These are phyloP conservation scores for Echeveria elegans DNA, from an alignment of 164 flowering plant species.

Conservation along the genomic window DNA sequence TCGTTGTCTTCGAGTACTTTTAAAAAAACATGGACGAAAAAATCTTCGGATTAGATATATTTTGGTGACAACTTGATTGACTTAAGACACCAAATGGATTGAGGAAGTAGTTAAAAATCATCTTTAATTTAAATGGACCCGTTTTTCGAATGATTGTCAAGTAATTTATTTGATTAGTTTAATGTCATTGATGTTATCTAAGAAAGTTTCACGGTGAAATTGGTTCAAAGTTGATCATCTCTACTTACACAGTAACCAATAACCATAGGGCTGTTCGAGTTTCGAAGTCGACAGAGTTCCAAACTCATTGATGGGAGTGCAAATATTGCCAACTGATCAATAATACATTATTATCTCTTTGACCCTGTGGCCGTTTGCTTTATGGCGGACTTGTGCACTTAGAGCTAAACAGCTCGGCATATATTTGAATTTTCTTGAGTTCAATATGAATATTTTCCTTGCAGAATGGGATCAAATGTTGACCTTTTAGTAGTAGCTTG, in stretches of 20 bases:
- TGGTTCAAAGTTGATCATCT: not conserved
- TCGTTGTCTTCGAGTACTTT: not conserved
- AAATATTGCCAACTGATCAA: not conserved
- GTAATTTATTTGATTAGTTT: not conserved
- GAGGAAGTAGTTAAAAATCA: not conserved
- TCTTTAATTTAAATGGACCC: not conserved
- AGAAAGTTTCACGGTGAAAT: not conserved
- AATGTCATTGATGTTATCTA: no score
- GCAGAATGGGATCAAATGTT: not conserved
- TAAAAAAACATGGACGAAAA: not conserved
- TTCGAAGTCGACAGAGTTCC: not conserved
- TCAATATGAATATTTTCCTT: not conserved
- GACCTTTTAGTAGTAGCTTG: no score
- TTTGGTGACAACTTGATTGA: slow-evolving; percentile 1
- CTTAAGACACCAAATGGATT: not conserved
- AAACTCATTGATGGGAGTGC: not conserved
- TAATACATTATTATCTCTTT: not conserved
- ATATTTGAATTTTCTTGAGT: not conserved
- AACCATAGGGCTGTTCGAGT: not conserved
- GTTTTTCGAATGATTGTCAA: not conserved
- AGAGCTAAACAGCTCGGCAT: no score
- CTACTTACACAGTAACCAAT: no score
- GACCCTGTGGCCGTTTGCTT: not conserved
- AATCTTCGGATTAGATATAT: not conserved
- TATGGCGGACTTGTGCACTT: no score